Conservation (phyloP, 2,329 filamentous ascomycete species). For the Trichoderma sp. region DNA sequence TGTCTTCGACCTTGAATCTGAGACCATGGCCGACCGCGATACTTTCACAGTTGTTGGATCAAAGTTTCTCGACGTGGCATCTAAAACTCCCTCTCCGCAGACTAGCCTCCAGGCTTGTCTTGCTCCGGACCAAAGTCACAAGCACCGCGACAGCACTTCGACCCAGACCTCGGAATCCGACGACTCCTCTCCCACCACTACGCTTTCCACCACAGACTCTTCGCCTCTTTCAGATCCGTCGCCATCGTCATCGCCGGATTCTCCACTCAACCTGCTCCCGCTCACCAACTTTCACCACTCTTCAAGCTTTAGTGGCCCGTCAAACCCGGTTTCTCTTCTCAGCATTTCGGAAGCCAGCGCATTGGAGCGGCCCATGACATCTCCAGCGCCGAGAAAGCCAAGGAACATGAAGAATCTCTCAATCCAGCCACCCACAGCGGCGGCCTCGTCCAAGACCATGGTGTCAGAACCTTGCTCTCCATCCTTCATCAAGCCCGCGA, state of each 20-base stretch:
- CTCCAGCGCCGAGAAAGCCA: slow-evolving; percentile 68
- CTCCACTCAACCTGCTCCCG: slow-evolving; percentile 73
- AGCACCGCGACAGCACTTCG: slow-evolving; percentile 75
- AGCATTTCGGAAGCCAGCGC: slow-evolving; percentile 44
- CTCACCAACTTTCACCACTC: slow-evolving; percentile 68
- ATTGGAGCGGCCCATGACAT: slow-evolving; percentile 63
- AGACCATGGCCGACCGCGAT: slow-evolving; percentile 54
- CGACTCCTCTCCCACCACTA: slow-evolving; percentile 93
- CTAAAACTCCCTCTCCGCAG: slow-evolving; percentile 41
- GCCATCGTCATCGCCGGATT: slow-evolving; percentile 89
- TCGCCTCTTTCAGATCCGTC: slow-evolving; percentile 88
- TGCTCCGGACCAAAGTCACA: slow-evolving; percentile 57
- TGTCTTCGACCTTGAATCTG: slow-evolving; percentile 67
- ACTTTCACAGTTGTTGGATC: slow-evolving; percentile 57
- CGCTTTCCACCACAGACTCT: slow-evolving; percentile 88
- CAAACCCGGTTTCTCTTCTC: slow-evolving; percentile 43
- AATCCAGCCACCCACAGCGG: slow-evolving; percentile 62
- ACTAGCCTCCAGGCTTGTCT: slow-evolving; percentile 43
- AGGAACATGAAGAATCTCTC: slow-evolving; percentile 84
- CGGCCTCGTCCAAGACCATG: slow-evolving; percentile 50
- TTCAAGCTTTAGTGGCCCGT: slow-evolving; percentile 54
- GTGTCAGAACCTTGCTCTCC: slow-evolving; percentile 70
- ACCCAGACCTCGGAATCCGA: slow-evolving; percentile 80
- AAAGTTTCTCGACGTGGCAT: slow-evolving; percentile 52
- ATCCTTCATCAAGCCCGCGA: slow-evolving; percentile 77